Conservation (phyloP, 129 eudicot genomes). For the Flaveria linearis region DNA sequence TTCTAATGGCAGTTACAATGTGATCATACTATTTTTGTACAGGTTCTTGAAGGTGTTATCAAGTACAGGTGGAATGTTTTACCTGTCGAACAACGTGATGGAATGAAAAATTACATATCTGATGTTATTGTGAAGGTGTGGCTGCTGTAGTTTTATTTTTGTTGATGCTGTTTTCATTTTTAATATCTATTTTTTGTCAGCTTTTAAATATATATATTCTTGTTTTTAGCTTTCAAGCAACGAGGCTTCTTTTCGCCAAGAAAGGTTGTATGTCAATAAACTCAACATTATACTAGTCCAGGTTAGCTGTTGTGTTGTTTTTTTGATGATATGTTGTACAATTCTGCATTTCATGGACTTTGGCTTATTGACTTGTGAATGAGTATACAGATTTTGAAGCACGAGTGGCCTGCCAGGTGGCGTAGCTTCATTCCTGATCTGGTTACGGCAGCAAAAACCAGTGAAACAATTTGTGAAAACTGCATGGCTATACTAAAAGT, state of each 20-base stretch:
- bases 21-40: conserved; percentile 14
- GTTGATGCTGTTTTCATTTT: not conserved
- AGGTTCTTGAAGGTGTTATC: conserved; percentile 98
- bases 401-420: conserved; percentile 99
- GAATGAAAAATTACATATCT: conserved; percentile 97
- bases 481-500: conserved; percentile 99
- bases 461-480: conserved; percentile 96
- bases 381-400: conserved; percentile 78
- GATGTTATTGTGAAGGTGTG: conserved; percentile 92
- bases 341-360: conserved; percentile 3
- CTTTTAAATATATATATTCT: not conserved
- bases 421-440: conserved; percentile 87
- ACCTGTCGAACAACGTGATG: conserved; percentile 95
- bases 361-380: not conserved
- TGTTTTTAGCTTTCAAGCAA: conserved; percentile 79
- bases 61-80: conserved; percentile 98
- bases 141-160: conserved; percentile 10
- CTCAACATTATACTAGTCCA: conserved; percentile 93
- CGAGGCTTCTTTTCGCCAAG: conserved; percentile 80
- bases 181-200: not conserved
- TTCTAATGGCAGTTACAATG: conserved; percentile 3
- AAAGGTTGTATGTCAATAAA: conserved; percentile 91
- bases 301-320: conserved; percentile 41
- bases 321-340: not conserved
- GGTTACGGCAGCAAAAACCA: conserved; percentile 91